Conservation (phyloP, 2,329 filamentous ascomycete genomes). For the Podosphaera fusca region DNA sequence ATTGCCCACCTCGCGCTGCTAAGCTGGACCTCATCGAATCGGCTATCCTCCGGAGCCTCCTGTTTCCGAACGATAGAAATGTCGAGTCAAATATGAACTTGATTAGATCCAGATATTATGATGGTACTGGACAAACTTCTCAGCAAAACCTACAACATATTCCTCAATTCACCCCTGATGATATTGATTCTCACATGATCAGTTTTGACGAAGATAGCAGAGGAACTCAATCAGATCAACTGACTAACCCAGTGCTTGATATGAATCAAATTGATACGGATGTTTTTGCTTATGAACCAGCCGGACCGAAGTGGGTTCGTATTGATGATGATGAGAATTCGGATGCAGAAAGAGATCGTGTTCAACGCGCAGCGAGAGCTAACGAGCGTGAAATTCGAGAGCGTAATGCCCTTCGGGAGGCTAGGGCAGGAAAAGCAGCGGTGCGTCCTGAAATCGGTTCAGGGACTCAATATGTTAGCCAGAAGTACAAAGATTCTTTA, state of each 20-base stretch:
- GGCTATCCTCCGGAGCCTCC: background rate
- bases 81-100: background rate
- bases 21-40: background rate
- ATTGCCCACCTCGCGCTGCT: background rate
- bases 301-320: background rate
- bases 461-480: background rate
- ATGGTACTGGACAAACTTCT: background rate
- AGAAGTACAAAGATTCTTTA: background rate
- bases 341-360: background rate
- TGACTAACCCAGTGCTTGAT: background rate
- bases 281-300: background rate
- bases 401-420: background rate
- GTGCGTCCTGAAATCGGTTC: background rate
- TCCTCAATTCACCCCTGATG: background rate
- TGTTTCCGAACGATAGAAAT: background rate
- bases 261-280: background rate
- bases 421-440: background rate
- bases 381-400: background rate
- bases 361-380: background rate
- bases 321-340: background rate
- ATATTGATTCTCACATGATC: background rate
- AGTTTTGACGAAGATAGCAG: background rate
- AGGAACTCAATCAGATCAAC: background rate
- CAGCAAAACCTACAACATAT: background rate
- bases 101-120: background rate